Base-by-base conservation (phyloP, 805 yeast species). In the Saturnispora quitensis region DNA sequence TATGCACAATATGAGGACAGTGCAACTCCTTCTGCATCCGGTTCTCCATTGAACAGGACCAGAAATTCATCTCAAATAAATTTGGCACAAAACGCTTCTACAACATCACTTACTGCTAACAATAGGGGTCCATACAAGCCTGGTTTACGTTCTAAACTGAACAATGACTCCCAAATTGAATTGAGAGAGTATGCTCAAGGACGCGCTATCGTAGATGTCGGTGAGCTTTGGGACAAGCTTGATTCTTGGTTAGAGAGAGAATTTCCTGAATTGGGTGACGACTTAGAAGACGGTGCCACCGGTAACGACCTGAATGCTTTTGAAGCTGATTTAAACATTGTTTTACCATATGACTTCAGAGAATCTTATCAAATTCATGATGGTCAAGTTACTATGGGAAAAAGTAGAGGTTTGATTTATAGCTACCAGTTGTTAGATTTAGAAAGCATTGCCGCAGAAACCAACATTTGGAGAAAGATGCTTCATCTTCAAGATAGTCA, bases 151-250 rank as follows among this genome's bases (percentile, higher is more conserved):
- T 51, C 76, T 56, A 59, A 70, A 58, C 38, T 64, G 60, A 63
- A 68, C 52, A 73, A 71, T 40, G 60, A 65, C 85, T 55, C 58
- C 5, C 95, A 95, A 46, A 83, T 86, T 25, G 68, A 73, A 59
- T 52, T 74, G 66, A 67, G 72, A 60, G 67, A 64, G 58, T 62
- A 69, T 48, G 60, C 66, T 15, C 60, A 70, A 38, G 81, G 81
- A 1, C 77, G 78, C 24, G 80, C 80, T 18, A 62, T 75, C 49
- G 80, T 80, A 17, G 81, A 91, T 50, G 88, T 90, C 56, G 73
- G 78, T 2, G 77, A 82, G 22, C 86, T 97, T 12, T 91, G 98
- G 98, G 77, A 86, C 56, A 90, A 90, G 61, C 81, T 91, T 53
- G 91, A 87, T 58, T 73, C 80, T 18, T 91, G 97, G 97, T 72